Evolutionary conservation across 2,329 filamentous ascomycete species (phyloP).

Genomic region (Capronia epimyces): DNA sequence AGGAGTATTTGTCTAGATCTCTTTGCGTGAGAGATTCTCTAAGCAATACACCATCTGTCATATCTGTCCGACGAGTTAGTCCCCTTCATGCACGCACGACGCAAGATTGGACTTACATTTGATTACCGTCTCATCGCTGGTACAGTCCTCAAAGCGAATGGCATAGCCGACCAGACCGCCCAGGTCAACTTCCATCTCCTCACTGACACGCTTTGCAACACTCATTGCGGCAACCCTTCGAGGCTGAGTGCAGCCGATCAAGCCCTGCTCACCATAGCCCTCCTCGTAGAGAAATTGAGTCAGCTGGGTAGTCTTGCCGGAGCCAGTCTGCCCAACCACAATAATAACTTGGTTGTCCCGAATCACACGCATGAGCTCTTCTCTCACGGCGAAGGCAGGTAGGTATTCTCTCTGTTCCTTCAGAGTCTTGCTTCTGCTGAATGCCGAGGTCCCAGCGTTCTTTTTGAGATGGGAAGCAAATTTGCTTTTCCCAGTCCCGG

Average conservation of each 20-base stretch:
- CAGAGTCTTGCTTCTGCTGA: conserved; percentile 86
- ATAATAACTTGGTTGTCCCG: conserved; percentile 96
- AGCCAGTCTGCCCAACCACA: conserved; percentile 94
- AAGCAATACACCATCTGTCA: conserved; percentile 94
- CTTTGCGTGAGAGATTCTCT: conserved; percentile 88
- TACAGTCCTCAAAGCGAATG: conserved; percentile 97
- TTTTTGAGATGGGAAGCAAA: conserved; percentile 90
- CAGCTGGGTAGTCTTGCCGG: conserved; percentile 93
- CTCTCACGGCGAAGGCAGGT: conserved; percentile 91
- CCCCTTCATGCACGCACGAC: conserved; percentile 8
- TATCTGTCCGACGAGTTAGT: conserved; percentile 49
- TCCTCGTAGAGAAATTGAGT: conserved; percentile 93
- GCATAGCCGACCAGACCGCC: conserved; percentile 89
- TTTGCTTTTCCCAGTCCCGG: conserved; percentile 64
- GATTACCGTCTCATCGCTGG: conserved; percentile 88
- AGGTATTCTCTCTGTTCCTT: conserved; percentile 88
- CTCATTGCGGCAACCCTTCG: conserved; percentile 97
- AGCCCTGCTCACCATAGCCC: conserved; percentile 77
- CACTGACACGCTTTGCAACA: conserved; percentile 92
- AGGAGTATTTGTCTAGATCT: conserved; percentile 92
- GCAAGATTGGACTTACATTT: conserved; percentile 57
- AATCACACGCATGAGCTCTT: conserved; percentile 86
- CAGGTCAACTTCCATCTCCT: conserved; percentile 94
- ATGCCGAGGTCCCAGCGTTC: conserved; percentile 72
- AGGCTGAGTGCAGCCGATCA: conserved; percentile 94